These are phyloP conservation scores for Mycena sp. DNA, from an alignment of 1,284 basidiomycete genomes.

Conservation along the genomic window DNA sequence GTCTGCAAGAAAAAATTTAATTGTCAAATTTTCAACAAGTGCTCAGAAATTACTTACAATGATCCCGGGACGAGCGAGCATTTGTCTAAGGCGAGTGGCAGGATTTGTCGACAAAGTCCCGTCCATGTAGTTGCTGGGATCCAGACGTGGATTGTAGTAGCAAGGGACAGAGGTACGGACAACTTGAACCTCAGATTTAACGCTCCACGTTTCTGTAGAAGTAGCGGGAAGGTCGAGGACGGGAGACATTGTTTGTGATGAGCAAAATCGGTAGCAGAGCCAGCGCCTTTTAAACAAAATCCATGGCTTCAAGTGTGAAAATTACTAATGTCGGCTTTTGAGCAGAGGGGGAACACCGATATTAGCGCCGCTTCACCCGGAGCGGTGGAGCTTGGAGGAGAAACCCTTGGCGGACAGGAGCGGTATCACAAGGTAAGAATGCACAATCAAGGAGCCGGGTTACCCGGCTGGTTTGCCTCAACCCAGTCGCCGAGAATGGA, in stretches of 20 bases:
- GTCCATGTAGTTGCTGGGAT: slow-evolving; percentile 74
- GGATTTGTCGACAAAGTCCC: slow-evolving; percentile 74
- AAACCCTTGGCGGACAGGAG: not conserved
- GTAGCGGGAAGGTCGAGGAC: slow-evolving; percentile 4
- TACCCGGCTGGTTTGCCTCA: not conserved
- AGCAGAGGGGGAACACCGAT: not conserved
- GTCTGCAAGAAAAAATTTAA: slow-evolving; percentile 48
- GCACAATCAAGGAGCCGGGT: no score
- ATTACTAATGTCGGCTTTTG: slow-evolving; percentile 19
- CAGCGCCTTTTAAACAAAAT: slow-evolving; percentile 14
- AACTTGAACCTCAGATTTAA: slow-evolving; percentile 6
- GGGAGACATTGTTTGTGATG: slow-evolving; percentile 20
- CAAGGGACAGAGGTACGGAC: not conserved
- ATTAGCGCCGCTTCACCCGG: slow-evolving; percentile 13
- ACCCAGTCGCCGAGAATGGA: not conserved
- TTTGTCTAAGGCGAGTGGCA: slow-evolving; percentile 76
- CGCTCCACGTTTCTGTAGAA: slow-evolving; percentile 4
- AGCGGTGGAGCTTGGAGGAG: not conserved
- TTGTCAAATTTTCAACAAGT: not conserved
- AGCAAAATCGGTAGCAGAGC: not conserved
- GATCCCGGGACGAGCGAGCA: slow-evolving; percentile 81
- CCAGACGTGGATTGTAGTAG: slow-evolving; percentile 68
- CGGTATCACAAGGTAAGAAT: not conserved
- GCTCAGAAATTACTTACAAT: slow-evolving; percentile 58
- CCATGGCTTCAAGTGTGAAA: not conserved